A percentile compares a stretch with the other conserved stretches of the same genome.
Conservation (phyloP, 2,329 filamentous ascomycete species). For the Dendryphion nanum region DNA sequence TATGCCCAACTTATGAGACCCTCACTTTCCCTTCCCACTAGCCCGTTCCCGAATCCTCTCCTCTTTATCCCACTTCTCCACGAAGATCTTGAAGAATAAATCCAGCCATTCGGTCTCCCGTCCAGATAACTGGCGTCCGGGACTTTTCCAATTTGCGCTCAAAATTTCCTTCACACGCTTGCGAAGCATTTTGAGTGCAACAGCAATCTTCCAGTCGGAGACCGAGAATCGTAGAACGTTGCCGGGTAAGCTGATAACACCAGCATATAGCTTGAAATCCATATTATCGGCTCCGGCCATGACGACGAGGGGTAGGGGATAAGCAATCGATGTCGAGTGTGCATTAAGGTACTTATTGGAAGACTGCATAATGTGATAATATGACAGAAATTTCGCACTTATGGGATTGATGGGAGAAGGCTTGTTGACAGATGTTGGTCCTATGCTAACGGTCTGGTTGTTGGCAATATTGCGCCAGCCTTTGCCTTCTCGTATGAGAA, state of each 20-base stretch:
- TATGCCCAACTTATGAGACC: too few relatives aligned
- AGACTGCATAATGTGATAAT: slow-evolving; percentile 96
- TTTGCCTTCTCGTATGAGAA: slow-evolving; percentile 80
- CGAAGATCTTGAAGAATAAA: slow-evolving; percentile 29
- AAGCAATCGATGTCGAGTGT: slow-evolving; percentile 66
- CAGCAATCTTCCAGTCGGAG: slow-evolving; percentile 84
- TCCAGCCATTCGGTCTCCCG: slow-evolving; percentile 45
- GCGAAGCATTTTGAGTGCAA: slow-evolving; percentile 82
- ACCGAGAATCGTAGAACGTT: slow-evolving; percentile 83
- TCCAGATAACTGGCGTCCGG: slow-evolving; percentile 38
- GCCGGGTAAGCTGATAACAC: slow-evolving; percentile 81
- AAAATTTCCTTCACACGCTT: slow-evolving; percentile 73
- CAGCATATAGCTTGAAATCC: slow-evolving; percentile 86
- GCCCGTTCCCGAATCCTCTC: slow-evolving; percentile 30
- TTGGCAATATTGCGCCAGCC: slow-evolving; percentile 90
- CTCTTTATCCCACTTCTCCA: slow-evolving; percentile 29
- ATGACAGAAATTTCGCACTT: slow-evolving; percentile 76
- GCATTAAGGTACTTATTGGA: slow-evolving; percentile 82
- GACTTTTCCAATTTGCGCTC: slow-evolving; percentile 63
- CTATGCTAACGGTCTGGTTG: slow-evolving; percentile 84
- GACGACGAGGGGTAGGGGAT: slow-evolving; percentile 69
- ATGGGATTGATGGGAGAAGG: slow-evolving; percentile 39
- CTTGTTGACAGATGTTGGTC: slow-evolving; percentile 88
- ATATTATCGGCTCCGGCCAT: slow-evolving; percentile 76
- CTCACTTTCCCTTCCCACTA: slow-evolving; percentile 27